A percentile compares a stretch with the other conserved stretches of the same genome.
These are phyloP conservation scores for Cynanchum wilfordii DNA, from an alignment of 257 asterid genomes.

Conservation along the genomic window DNA sequence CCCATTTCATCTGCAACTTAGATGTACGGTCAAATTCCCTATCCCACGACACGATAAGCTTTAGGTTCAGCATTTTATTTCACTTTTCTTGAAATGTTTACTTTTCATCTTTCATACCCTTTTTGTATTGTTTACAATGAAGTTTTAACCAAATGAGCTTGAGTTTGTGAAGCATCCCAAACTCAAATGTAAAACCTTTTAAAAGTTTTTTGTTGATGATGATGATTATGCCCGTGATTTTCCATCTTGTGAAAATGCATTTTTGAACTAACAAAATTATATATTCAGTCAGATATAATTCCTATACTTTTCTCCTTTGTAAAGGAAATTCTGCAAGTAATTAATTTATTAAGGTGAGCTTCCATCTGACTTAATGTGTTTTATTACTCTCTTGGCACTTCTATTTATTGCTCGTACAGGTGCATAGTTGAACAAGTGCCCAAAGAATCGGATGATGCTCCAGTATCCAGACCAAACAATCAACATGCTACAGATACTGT, in stretches of 20 bases:
- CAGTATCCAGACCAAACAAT: constrained; percentile 25
- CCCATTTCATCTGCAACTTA: constrained; percentile 3
- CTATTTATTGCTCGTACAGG: constrained; percentile 35
- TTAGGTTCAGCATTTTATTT: not conserved
- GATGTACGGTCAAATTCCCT: not conserved
- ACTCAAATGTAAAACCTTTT: not conserved
- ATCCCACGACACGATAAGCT: not conserved
- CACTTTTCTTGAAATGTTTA: not conserved
- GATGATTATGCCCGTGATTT: not conserved
- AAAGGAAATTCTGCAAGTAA: not conserved
- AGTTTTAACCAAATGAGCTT: not conserved
- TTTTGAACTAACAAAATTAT: too few relatives aligned
- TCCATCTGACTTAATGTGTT: not conserved
- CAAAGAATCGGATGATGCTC: constrained; percentile 29
- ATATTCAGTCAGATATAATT: not conserved
- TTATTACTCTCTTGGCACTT: constrained; percentile 6
- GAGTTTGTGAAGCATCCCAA: not conserved
- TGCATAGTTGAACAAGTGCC: constrained; percentile 42
- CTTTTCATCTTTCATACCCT: not conserved
- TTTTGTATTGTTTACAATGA: not conserved
- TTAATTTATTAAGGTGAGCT: not conserved
- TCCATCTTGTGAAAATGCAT: not conserved
- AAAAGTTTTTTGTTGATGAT: not conserved
- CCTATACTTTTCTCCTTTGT: not conserved
- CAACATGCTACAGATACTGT: constrained; percentile 35